Base-by-base conservation (phyloP, 805 yeast genomes). In the Starmerella floris region DNA sequence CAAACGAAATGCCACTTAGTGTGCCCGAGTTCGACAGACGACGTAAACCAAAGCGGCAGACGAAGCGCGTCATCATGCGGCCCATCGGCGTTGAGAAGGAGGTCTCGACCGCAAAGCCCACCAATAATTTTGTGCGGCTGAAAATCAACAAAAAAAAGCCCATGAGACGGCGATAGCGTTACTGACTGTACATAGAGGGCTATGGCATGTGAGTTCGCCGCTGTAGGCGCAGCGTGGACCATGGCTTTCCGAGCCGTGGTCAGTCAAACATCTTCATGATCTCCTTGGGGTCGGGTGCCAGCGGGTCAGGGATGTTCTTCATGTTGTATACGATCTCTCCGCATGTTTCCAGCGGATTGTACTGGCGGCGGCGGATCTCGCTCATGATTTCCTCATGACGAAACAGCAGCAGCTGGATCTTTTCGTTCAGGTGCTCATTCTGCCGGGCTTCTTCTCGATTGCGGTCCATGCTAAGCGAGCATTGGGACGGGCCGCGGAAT, bases 1-100 rank as follows among this genome's bases (percentile, higher is more conserved):
- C 8, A 9, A 25, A 25, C 13, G 23, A 8, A 13, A 20, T 31
- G 6, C 23, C 35, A 5, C 35, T 31, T 9, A 31, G 35, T 16
- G 32, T n/a, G 16, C 32, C 32, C 8, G 17, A 30, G 6, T 30
- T 30, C 32, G 32, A 30, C 8, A 30, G 32, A 30, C 34, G 40
- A 11, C 30, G 34, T 19, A 40, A 27, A 3, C 54, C 54, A 6
- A 50, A 50, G 34, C 46, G 54, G 5, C 53, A 50, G 22, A 50
- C 54, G 1, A 45, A 34, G 23, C 41, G 44, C 22, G 45, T 49
- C 5, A 40, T 35, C 15, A 45, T 50, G 52, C 38, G 49, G 11
- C 54, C 54, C 1, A 37, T 50, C 2, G 41, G 33, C 17, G 30
- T n/a, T 5, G 34, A 20, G 1, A 35, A 31, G 2, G 20, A 30